Base-by-base conservation (phyloP, 2,329 filamentous ascomycete genomes). In the Aspergillus hortae region DNA sequence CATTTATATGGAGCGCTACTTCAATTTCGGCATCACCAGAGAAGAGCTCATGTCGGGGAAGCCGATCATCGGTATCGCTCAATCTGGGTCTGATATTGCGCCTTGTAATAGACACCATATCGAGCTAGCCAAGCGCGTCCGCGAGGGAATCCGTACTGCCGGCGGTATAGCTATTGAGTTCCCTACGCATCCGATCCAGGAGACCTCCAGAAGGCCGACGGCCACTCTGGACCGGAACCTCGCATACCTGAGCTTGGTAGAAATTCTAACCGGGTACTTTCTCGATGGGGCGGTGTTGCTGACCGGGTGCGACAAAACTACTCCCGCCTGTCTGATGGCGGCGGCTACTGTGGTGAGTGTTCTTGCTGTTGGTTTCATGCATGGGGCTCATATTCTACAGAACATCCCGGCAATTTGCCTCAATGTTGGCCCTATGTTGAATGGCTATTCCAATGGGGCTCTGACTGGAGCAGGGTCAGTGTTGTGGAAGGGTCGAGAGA, bases 251-350 rank as follows among this genome's bases (percentile, higher is more conserved):
- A 65, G 70, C 11, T 64, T 80, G 25, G 77, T 79, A 15, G 77
- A 80, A 61, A 61, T 79, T n/a, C 65, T 80, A 35, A 68, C 72
- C 49, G 74, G 70, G 0, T 79, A 80, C 63, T 74, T 74, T 4
- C 64, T 80, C 44, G 77, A 80, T 58, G 77, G 77, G 19, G 73
- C 80, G 19, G 77, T 80, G 14, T 62, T 80, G 23, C 67, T 80
- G 44, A 80, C 77, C 0, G 77, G 77, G 10, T 80, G 77, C 63
- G 77, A 80, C 56, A 80, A 80, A 70, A 80, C 77, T 4, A 79
- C 77, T 0, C 77, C 77, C 11, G 77, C 76, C 11, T 74, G 69
- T 48, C 63, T 80, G 45, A 80, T 80, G 77, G 77, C 77, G 14
- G 77, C 77, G 4, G 76, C 77, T 38, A 79, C 77, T 3, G 70